phyloP scores from a whole-genome alignment of 805 yeast genomes.

The Ogataea haglerorum region DNA sequence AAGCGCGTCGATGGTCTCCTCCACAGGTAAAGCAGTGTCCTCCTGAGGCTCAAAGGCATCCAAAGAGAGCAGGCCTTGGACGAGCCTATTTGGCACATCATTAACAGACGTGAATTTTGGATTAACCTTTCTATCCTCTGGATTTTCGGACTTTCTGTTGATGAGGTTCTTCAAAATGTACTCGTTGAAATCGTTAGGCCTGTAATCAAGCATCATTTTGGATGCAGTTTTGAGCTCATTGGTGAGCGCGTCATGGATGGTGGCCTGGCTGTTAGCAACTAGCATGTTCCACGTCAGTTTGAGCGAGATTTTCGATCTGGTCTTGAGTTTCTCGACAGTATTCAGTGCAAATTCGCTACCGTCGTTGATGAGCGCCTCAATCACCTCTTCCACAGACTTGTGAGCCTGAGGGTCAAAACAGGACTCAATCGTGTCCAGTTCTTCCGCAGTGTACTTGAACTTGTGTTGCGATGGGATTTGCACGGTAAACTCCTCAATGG shows the following conservation, averaged over 20 bases:
- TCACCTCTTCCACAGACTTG: constrained; percentile 49
- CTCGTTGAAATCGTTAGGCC: constrained; percentile 44
- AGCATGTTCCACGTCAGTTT: constrained; percentile 68
- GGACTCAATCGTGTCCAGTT: constrained; percentile 61
- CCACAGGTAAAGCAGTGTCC: constrained; percentile 7
- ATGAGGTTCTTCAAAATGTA: constrained; percentile 52
- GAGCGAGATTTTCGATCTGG: constrained; percentile 77
- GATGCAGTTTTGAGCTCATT: constrained; percentile 76
- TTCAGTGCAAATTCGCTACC: constrained; percentile 64
- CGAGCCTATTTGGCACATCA: constrained; percentile 61
- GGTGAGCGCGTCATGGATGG: constrained; percentile 63
- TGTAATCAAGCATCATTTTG: constrained; percentile 59
- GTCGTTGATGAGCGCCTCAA: constrained; percentile 48
- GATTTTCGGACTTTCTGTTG: constrained; percentile 37
- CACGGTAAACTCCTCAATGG: constrained; percentile 76
- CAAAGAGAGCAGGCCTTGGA: constrained; percentile 43
- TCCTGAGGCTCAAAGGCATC: constrained; percentile 28
- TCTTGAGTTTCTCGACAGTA: constrained; percentile 51
- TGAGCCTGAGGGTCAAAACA: constrained; percentile 52
- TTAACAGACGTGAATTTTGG: constrained; percentile 46
- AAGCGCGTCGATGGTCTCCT: constrained; percentile 23
- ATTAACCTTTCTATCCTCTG: constrained; percentile 24
- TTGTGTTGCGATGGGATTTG: constrained; percentile 60
- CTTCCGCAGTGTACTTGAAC: constrained; percentile 53
- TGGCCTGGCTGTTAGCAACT: constrained; percentile 53